phyloP scores from a whole-genome alignment of 768 basidiomycete species.

The Leucocoprinus leucothites region DNA sequence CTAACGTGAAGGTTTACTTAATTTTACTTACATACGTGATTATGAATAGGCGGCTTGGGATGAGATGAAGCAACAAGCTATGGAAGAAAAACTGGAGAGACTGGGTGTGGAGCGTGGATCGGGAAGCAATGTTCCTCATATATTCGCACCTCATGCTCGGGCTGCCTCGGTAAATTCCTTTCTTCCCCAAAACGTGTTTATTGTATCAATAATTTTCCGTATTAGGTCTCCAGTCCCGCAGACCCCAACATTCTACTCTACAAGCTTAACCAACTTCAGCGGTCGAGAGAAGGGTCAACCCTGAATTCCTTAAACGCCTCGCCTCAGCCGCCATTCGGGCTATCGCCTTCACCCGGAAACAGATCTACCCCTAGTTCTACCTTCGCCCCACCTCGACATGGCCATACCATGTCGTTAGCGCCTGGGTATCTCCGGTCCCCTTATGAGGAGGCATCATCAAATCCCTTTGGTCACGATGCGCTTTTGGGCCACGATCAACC shows the following conservation, averaged over 20 bases:
- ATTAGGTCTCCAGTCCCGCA: slow-evolving; percentile 85
- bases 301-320: slow-evolving; percentile 58
- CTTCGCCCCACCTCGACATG: slow-evolving; percentile 47
- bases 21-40: slow-evolving; percentile 10
- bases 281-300: slow-evolving; percentile 55
- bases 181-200: slow-evolving; percentile 22
- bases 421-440: slow-evolving; percentile 40
- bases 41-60: slow-evolving; percentile 83
- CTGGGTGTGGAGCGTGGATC: slow-evolving; percentile 73
- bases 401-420: slow-evolving; percentile 72
- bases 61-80: slow-evolving; percentile 59
- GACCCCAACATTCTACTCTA: slow-evolving; percentile 80
- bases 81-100: slow-evolving; percentile 79
- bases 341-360: slow-evolving; percentile 53
- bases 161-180: slow-evolving; percentile 71
- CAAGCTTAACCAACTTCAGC: slow-evolving; percentile 82
- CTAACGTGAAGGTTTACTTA: slow-evolving; percentile 9
- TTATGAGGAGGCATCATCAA: slow-evolving; percentile 38
- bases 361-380: slow-evolving; percentile 16
- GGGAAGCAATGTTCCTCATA: slow-evolving; percentile 51
- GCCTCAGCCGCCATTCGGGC: slow-evolving; percentile 50
- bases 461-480: slow-evolving; percentile 65
- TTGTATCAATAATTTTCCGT: slow-evolving; percentile 1
- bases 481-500: slow-evolving; percentile 40
- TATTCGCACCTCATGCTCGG: slow-evolving; percentile 74